A percentile compares a stretch with the other conserved stretches of the same genome.
Conservation (phyloP, 768 basidiomycete genomes). For the Agrocybe praecox region DNA sequence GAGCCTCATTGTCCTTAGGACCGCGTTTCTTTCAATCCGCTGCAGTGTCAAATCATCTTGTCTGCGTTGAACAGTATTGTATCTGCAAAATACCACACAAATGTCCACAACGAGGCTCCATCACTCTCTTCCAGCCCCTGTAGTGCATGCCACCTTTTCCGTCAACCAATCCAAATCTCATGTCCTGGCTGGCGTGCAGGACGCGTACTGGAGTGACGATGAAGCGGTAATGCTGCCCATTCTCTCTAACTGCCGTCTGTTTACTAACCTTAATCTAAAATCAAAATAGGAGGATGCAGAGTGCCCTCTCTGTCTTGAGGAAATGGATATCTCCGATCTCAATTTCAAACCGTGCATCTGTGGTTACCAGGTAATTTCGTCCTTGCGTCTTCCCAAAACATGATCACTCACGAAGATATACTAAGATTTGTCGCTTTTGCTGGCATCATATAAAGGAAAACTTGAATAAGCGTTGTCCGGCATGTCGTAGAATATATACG, state of each 20-base stretch:
- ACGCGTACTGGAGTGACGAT: constrained; percentile 97
- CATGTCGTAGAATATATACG: constrained; percentile 90
- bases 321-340: constrained; percentile 98
- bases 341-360: constrained; percentile 99
- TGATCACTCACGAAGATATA: constrained; percentile 8
- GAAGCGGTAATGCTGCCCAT: constrained; percentile 60
- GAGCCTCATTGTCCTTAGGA: constrained; percentile 29
- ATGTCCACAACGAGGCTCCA: constrained; percentile 59
- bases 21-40: constrained; percentile 24
- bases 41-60: constrained; percentile 9
- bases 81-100: constrained; percentile 21
- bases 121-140: constrained; percentile 72
- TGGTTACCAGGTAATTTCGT: constrained; percentile 82
- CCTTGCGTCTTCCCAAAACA: neutral
- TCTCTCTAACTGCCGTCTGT: constrained; percentile 4
- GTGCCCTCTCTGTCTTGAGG: constrained; percentile 96
- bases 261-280: constrained; percentile 10
- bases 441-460: constrained; percentile 99
- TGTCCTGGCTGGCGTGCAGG: constrained; percentile 87
- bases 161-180: constrained; percentile 81
- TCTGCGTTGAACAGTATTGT: constrained; percentile 12
- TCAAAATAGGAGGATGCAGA: constrained; percentile 87
- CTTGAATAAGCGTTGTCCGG: constrained; percentile 94
- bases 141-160: constrained; percentile 69
- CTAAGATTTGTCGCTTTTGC: constrained; percentile 96